A percentile compares a stretch with the other conserved stretches of the same genome.
phyloP scores from a whole-genome alignment of 208 protist genomes.

The Borovskyia barvae region DNA sequence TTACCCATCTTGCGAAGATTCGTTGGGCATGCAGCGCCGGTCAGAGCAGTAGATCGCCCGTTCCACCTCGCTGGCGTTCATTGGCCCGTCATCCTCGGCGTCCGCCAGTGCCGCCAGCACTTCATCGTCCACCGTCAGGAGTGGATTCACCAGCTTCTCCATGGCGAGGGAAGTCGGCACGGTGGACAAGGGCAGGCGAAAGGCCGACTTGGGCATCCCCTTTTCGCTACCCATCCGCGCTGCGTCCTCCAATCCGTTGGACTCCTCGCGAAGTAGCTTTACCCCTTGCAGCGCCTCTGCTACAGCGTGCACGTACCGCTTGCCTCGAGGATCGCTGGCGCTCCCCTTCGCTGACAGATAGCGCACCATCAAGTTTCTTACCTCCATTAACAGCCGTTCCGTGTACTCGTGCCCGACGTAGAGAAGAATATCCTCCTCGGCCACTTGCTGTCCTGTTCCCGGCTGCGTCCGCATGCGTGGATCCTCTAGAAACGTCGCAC shows the following conservation, averaged over 20 bases:
- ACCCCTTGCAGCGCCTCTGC: constrained; percentile 25
- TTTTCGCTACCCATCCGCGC: constrained; percentile 2
- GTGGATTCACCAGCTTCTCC: constrained; percentile 61
- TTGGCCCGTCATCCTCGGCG: constrained; percentile 12
- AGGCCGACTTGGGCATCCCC: background rate
- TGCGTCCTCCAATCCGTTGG: constrained; percentile 40
- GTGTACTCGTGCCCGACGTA: constrained; percentile 88
- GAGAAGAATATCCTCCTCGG: constrained; percentile 53
- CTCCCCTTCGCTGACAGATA: background rate
- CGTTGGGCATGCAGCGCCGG: too few species aligned
- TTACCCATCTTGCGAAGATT: too few species aligned
- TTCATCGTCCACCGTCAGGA: constrained; percentile 54
- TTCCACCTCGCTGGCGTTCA: constrained; percentile 29
- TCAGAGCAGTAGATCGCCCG: constrained; percentile 44
- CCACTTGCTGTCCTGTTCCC: constrained; percentile 46
- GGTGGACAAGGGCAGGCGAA: constrained; percentile 50
- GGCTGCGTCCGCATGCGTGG: constrained; percentile 55
- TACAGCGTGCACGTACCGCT: constrained; percentile 22
- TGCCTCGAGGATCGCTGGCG: constrained; percentile 1
- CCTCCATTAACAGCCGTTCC: constrained; percentile 45
- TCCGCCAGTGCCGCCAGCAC: constrained; percentile 29
- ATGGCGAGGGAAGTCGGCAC: constrained; percentile 65
- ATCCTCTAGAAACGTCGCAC: constrained; percentile 39
- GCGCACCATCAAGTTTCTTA: constrained; percentile 33
- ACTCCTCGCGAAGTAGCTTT: constrained; percentile 31